Conservation (phyloP, 306 rosid species). For the Begonia fuchsioides region DNA sequence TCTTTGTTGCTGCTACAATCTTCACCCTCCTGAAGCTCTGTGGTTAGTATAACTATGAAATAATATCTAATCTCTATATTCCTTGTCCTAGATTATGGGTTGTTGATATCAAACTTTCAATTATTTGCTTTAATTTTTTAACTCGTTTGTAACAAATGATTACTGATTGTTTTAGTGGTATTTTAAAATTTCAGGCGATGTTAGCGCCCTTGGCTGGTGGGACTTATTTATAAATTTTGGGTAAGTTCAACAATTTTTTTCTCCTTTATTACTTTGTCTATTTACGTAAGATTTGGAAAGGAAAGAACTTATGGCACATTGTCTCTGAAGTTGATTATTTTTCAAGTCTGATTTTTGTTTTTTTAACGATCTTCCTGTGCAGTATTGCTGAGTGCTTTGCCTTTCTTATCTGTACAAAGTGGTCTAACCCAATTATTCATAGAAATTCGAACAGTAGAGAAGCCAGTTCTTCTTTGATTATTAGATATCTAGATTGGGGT, state of each 20-base stretch:
- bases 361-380: constrained; percentile 13
- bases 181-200: constrained; percentile 33
- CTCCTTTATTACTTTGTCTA: constrained; percentile 8
- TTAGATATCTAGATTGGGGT: constrained; percentile 87
- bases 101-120: too few species aligned
- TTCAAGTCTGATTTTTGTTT: background rate
- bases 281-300: constrained; percentile 13
- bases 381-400: constrained; percentile 94
- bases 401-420: constrained; percentile 98
- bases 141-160: too few species aligned
- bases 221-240: constrained; percentile 90
- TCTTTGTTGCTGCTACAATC: constrained; percentile 86
- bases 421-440: constrained; percentile 96
- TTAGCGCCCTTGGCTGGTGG: constrained; percentile 96
- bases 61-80: background rate
- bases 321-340: too few species aligned
- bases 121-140: too few species aligned
- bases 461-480: constrained; percentile 42
- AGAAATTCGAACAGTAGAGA: constrained; percentile 49
- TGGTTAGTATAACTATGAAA: constrained; percentile 31
- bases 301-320: background rate
- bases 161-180: too few species aligned
- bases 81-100: too few species aligned
- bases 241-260: constrained; percentile 23
- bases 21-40: constrained; percentile 78